Base-by-base conservation (phyloP, 352 stramenopile species). In the Globisporangium middletonii region DNA sequence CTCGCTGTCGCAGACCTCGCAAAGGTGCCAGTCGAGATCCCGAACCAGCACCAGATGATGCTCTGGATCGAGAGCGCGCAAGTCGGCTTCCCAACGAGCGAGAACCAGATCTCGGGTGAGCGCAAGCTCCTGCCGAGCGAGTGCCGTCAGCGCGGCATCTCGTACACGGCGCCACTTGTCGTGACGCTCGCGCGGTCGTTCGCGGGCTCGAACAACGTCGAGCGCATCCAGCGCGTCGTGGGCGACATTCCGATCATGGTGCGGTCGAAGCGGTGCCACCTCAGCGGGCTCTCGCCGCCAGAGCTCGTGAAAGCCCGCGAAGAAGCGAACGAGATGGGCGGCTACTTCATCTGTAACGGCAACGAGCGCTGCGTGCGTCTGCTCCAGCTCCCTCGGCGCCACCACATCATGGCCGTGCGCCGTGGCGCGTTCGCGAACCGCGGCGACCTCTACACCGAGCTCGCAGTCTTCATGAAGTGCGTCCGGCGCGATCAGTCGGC, bases 331-430 rank as follows among this genome's bases (percentile, higher is more conserved):
- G 97, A 99, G 66, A 96, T 99, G 78, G 97, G 97, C 51, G 97
- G 97, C 44, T 99, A 99, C 67, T 99, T 99, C 63, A 98, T 99
- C 59, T 97, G 98, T 65, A 98, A 98, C 71, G 97, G 97, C 33
- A 99, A 99, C 75, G 97, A 99, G 78, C 88, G 97, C 58, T 97
- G 97, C 57, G 95, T 99, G 45, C 86, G 97, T 63, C 73, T 99
- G 62, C 75, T 99, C 62, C 97, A 99, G 79, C 94, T 97, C 73
- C 85, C 86, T 11, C 79, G 86, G 44, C 83, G 86, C 42, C 83
- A 95, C 66, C 86, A 95, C 64, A 87, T 95, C 56, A 92, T 91
- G 80, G 95, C 96, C 5, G 96, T 99, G 68, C 88, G 96, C 63
- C 90, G 98, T 71, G 86, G 86, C n/a, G 97, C 96, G 16, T 99